Evolutionary conservation across 2,329 filamentous ascomycete genomes (phyloP).

Genomic region (Botrytis elliptica): DNA sequence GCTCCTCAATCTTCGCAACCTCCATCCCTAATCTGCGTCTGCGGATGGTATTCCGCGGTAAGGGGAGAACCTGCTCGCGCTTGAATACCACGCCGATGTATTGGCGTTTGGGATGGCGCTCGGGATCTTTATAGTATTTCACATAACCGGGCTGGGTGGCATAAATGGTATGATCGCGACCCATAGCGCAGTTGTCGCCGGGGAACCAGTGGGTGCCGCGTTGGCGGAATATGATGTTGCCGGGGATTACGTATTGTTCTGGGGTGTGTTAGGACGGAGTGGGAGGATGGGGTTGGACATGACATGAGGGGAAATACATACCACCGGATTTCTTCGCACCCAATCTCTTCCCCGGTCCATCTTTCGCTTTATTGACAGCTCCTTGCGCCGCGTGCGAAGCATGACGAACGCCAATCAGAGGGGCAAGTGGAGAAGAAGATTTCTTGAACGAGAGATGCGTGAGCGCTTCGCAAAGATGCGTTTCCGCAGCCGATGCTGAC

Average conservation of each 20-base stretch:
- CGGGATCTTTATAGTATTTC: conserved; percentile 91
- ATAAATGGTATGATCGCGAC: conserved; percentile 94
- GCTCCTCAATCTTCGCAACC: conserved; percentile 47
- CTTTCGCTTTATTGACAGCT: conserved; percentile 68
- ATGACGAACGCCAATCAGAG: conserved; percentile 35
- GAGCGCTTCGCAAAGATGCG: conserved; percentile 37
- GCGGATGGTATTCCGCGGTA: conserved; percentile 69
- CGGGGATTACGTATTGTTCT: conserved; percentile 92
- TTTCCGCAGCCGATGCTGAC: conserved; percentile 16
- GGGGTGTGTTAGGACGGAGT: background rate
- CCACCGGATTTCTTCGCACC: conserved; percentile 92
- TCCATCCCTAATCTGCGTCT: conserved; percentile 75
- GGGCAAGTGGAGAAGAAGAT: conserved; percentile 17
- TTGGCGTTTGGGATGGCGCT: conserved; percentile 77
- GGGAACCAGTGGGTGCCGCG: conserved; percentile 92
- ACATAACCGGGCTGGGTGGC: conserved; percentile 84
- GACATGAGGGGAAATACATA: conserved; percentile 43
- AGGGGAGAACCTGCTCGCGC: conserved; percentile 76
- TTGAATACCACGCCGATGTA: conserved; percentile 94
- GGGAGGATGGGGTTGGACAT: background rate
- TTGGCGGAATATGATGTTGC: conserved; percentile 98
- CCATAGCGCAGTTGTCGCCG: conserved; percentile 93
- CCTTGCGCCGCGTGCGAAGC: conserved; percentile 57
- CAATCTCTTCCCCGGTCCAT: conserved; percentile 78
- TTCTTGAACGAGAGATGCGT: conserved; percentile 31